Evolutionary conservation across 2,329 filamentous ascomycete genomes (phyloP).

Genomic region (Trichoderma sp.): DNA sequence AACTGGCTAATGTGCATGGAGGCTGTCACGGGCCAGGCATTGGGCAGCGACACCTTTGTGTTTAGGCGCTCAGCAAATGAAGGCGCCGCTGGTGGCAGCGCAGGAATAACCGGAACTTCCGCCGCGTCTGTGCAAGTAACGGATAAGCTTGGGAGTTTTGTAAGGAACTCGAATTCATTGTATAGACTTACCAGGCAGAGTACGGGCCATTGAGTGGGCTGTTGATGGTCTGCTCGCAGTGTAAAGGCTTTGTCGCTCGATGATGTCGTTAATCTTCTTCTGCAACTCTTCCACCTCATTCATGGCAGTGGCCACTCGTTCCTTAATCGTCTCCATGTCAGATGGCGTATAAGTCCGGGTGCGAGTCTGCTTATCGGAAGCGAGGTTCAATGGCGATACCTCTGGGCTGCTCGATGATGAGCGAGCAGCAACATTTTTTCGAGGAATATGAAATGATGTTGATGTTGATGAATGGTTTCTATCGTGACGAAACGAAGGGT

Average conservation of each 20-base stretch:
- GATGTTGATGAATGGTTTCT: constrained; percentile 45
- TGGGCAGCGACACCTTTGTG: constrained; percentile 42
- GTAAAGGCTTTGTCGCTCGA: constrained; percentile 61
- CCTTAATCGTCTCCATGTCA: constrained; percentile 51
- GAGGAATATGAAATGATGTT: constrained; percentile 56
- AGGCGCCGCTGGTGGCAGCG: constrained; percentile 54
- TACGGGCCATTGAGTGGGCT: constrained; percentile 40
- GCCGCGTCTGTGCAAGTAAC: constrained; percentile 41
- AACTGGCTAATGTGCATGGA: constrained; percentile 34
- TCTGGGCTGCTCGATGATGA: constrained; percentile 27
- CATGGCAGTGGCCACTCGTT: constrained; percentile 56
- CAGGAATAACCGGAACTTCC: constrained; percentile 56
- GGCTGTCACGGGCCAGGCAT: constrained; percentile 36
- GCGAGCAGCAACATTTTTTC: constrained; percentile 38
- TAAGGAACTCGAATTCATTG: neutral
- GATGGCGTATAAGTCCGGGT: constrained; percentile 46
- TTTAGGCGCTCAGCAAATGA: constrained; percentile 58
- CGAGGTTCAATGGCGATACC: constrained; percentile 37
- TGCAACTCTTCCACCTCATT: constrained; percentile 58
- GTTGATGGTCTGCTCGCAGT: constrained; percentile 53
- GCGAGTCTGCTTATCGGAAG: constrained; percentile 41
- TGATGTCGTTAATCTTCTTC: constrained; percentile 57
- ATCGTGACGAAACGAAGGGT: constrained; percentile 36
- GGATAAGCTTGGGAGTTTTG: constrained; percentile 16
- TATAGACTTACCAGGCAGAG: constrained; percentile 32